Base-by-base conservation (phyloP, 257 asterid genomes). In the Solanum bulbocastanum region DNA sequence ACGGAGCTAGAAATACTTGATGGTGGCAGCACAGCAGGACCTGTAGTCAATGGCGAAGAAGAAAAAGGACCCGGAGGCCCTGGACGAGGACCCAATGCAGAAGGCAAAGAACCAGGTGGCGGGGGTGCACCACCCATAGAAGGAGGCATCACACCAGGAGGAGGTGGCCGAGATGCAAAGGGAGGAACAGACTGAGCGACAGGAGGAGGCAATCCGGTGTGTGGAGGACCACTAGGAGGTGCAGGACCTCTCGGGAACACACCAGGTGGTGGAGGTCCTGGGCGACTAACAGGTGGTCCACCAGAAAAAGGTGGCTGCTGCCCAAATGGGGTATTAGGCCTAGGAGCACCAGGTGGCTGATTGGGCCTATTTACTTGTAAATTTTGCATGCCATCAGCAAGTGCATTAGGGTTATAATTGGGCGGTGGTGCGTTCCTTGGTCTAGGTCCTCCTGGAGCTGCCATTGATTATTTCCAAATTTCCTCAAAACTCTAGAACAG, bases 371-470 rank as follows among this genome's bases (percentile, higher is more conserved):
- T 91, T 25, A 97, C 87, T 87, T 97, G 96, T 65, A 97, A 87
- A 84, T 97, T 97, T 91, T 95, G 98, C 96, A 97, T 93, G 87
- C 94, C 93, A 72, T 93, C 92, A 87, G 96, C 93, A 86, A 97
- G 93, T 44, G 94, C 89, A 90, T 94, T 96, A 82, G 98, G 97
- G 71, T 95, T 97, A 87, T 91, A 93, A 90, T 91, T 96, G 5
- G 94, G 96, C 74, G 94, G 97, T 83, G 96, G 99, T 71, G 88
- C 92, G 92, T 90, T 96, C 92, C 98, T 96, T 10, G 98, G 97
- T 92, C 99, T 94, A 79, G 96, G 92, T 87, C 98, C 95, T 88
- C 97, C 97, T 23, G 99, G 99, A 91, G 95, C 91, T 86, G 99
- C 94, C 99, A 97, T 97, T 88, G 88, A 87, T 90, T 92, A 86